Percentiles rank a stretch among this genome's conserved stretches.
Evolutionary conservation across 2,329 filamentous ascomycete genomes (phyloP).

Genomic region (Decorospora gaudefroyi): DNA sequence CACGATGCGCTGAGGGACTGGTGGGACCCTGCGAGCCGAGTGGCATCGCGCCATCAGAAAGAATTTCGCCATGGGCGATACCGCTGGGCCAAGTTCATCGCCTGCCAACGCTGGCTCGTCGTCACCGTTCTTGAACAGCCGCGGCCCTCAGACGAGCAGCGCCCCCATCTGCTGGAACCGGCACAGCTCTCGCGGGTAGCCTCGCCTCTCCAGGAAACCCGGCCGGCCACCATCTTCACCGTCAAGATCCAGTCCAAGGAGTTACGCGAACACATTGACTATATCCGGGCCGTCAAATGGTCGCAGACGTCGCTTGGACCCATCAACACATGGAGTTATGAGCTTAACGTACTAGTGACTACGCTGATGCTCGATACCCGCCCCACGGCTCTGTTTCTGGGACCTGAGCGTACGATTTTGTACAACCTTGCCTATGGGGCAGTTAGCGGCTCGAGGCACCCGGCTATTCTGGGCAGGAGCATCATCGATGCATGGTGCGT

Average conservation of each 20-base stretch:
- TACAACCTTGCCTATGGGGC: slow-evolving; percentile 21
- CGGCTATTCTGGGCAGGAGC: slow-evolving; percentile 13
- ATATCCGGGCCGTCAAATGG: slow-evolving; percentile 15
- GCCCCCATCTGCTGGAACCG: neutral
- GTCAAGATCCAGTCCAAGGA: slow-evolving; percentile 16
- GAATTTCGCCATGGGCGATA: slow-evolving; percentile 17
- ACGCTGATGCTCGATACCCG: slow-evolving; percentile 22
- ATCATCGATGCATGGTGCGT: slow-evolving; percentile 19
- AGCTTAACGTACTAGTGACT: slow-evolving; percentile 14
- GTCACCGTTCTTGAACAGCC: slow-evolving; percentile 8
- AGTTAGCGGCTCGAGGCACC: slow-evolving; percentile 14
- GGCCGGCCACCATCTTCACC: slow-evolving; percentile 16
- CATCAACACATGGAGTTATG: slow-evolving; percentile 16
- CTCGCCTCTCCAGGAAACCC: slow-evolving; percentile 1
- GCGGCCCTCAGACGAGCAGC: neutral
- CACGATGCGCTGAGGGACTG: slow-evolving; percentile 17
- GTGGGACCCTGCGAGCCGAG: slow-evolving; percentile 19
- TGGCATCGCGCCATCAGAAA: slow-evolving; percentile 6
- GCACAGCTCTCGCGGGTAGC: neutral
- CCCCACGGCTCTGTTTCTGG: slow-evolving; percentile 18
- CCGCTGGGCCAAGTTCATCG: slow-evolving; percentile 13
- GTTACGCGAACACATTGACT: slow-evolving; percentile 14
- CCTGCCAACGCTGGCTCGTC: slow-evolving; percentile 13
- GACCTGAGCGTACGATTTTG: slow-evolving; percentile 17
- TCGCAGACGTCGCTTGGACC: slow-evolving; percentile 15